Evolutionary conservation across 148 eudicot species (phyloP), one percentile per base, ranked within the genome.

Genomic region (Oxyria digyna): DNA sequence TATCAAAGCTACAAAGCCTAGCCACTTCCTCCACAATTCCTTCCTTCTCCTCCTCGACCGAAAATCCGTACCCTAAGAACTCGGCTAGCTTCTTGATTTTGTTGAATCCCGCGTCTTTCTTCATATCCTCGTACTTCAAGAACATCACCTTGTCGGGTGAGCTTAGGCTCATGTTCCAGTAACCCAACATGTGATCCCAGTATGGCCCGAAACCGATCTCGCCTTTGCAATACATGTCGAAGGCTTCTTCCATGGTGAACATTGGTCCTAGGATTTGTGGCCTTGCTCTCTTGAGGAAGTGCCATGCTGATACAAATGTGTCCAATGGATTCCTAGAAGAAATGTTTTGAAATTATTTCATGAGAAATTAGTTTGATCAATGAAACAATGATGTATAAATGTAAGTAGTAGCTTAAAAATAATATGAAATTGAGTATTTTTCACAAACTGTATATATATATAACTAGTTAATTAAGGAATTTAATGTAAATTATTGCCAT

Each of bases 131-230:
- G 33, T 80, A 80, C 73, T 74, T 80, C 26, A 80, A 63, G 32
- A 80, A 80, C 80, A 80, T 73, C 21, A 87, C 87, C 62, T 80
- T 84, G 41, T 81, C n/a, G 8, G 87, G 87, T 43, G 67, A 23
- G 33, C 70, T 76, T 24, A 67, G 31, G 41, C 87, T 85, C 74
- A 80, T 69, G 4, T 69, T 37, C 87, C 85, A 83, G 52, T 52
- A 70, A 13, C 40, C 42, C 6, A 70, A 14, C 32, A 54, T 40
- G n/a, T 70, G 73, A 7, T 70, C 73, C 73, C 73, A 70, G 13
- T 70, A 55, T 0, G 73, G 73, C 8, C 74, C 74, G 48, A 21
- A 42, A 31, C 13, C 40, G 23, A 29, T n/a, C 11, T 35, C 7
- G n/a, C 74, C 74, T 23, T 63, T 24, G 31, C 74, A 45, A 18